Percentiles rank a stretch among this genome's conserved stretches.
Conservation (phyloP, 2,329 filamentous ascomycete genomes). For the Cryoendolithus antarcticus region DNA sequence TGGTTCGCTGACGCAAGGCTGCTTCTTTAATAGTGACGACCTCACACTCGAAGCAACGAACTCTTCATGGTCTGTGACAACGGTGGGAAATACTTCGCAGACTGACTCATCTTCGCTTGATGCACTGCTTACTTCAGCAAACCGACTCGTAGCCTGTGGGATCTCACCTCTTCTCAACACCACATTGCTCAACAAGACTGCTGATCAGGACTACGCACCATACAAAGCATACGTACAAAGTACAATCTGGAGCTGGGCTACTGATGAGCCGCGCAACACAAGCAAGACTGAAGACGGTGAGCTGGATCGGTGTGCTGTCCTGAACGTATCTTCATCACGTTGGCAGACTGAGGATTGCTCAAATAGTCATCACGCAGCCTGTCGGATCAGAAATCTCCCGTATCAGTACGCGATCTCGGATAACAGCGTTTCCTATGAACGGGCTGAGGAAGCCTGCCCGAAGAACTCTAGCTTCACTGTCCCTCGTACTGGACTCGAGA, state of each 20-base stretch:
- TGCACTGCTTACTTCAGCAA: constrained; percentile 19
- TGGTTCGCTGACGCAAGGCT: constrained; percentile 38
- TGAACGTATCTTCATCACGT: constrained; percentile 39
- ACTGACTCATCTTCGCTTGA: constrained; percentile 14
- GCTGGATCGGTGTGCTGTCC: constrained; percentile 41
- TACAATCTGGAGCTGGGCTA: constrained; percentile 49
- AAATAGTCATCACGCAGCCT: constrained; percentile 40
- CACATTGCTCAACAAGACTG: constrained; percentile 40
- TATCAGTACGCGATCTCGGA: constrained; percentile 46
- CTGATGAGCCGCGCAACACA: constrained; percentile 36
- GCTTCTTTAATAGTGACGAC: constrained; percentile 37
- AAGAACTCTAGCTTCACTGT: constrained; percentile 39
- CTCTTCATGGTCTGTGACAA: constrained; percentile 40
- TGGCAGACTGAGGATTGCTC: constrained; percentile 49
- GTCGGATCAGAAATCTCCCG: constrained; percentile 40
- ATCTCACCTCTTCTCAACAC: constrained; percentile 47
- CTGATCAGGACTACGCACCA: constrained; percentile 32
- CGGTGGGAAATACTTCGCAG: constrained; percentile 10
- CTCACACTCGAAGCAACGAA: constrained; percentile 33
- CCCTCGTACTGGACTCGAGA: constrained; percentile 52
- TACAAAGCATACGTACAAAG: constrained; percentile 41
- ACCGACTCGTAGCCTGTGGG: constrained; percentile 43
- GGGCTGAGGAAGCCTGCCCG: constrained; percentile 35
- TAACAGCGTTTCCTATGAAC: constrained; percentile 25
- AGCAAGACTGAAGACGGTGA: constrained; percentile 14